Evolutionary conservation across 1,284 basidiomycete genomes (phyloP).

Genomic region (Omphalotus olearius): DNA sequence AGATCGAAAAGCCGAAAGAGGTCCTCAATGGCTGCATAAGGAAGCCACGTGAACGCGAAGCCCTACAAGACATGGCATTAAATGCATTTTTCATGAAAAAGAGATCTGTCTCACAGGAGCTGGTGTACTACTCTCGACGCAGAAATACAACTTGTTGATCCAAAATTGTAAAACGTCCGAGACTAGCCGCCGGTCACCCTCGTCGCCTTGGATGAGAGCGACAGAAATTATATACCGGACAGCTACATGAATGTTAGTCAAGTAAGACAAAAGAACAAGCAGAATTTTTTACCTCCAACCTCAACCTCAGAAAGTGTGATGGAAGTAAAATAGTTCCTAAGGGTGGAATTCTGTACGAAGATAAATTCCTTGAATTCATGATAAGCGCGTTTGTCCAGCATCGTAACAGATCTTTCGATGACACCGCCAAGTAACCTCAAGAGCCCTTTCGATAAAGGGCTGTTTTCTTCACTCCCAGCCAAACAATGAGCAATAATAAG

Average conservation of each 20-base stretch:
- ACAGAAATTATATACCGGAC: not conserved
- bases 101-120: not conserved
- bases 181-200: not conserved
- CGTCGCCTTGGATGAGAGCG: not conserved
- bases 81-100: not conserved
- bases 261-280: not conserved
- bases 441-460: slow-evolving; percentile 22
- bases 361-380: slow-evolving; percentile 34
- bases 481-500: slow-evolving; percentile 38
- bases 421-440: slow-evolving; percentile 34
- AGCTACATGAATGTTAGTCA: not conserved
- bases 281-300: slow-evolving; percentile 27
- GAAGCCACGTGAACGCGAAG: slow-evolving; percentile 10
- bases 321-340: slow-evolving; percentile 31
- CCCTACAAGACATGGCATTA: no score
- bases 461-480: slow-evolving; percentile 15
- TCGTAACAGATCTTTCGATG: slow-evolving; percentile 22
- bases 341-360: slow-evolving; percentile 27
- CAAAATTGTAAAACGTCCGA: not conserved
- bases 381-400: slow-evolving; percentile 25
- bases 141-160: not conserved
- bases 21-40: slow-evolving; percentile 20
- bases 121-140: not conserved
- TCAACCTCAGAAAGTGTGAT: slow-evolving; percentile 20
- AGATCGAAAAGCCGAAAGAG: slow-evolving; percentile 34